phyloP scores from a whole-genome alignment of 495 filamentous ascomycete genomes.

The Staphylotrichum longicolle region DNA sequence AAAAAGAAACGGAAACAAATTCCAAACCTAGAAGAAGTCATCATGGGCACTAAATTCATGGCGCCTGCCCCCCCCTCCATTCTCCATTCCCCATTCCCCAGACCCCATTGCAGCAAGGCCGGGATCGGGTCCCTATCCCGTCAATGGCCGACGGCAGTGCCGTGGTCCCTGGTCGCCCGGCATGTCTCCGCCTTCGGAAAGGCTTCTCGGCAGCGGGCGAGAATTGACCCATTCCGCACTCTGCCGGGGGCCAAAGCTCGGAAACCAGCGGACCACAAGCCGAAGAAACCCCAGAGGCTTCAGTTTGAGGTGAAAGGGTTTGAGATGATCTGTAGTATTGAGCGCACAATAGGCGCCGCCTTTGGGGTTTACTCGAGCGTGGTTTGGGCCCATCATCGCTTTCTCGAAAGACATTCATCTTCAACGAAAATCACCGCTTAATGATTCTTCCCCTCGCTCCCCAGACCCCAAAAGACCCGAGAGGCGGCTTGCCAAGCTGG shows the following conservation, averaged over 20 bases:
- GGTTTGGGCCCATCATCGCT: neutral
- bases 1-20: constrained; percentile 2
- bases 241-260: constrained; percentile 7
- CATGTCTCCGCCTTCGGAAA: constrained; percentile 33
- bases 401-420: neutral
- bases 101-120: constrained; percentile 7
- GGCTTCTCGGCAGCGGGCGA: constrained; percentile 31
- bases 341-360: no score
- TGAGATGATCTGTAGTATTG: no score
- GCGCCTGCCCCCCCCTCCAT: neutral
- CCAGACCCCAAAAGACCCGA: neutral
- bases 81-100: neutral
- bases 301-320: neutral
- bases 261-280: constrained; percentile 25
- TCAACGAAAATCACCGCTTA: neutral
- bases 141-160: constrained; percentile 32
- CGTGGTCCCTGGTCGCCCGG: constrained; percentile 25
- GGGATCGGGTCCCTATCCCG: constrained; percentile 18
- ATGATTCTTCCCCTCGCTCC: constrained; percentile 7
- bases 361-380: no score
- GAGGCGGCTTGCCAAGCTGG: constrained; percentile 9
- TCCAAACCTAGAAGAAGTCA: constrained; percentile 1
- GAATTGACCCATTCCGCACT: constrained; percentile 22
- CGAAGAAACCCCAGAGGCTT: neutral
- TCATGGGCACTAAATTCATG: neutral